Conservation (phyloP, 129 eudicot genomes). For the Rutidosis leptorrhynchoides region DNA sequence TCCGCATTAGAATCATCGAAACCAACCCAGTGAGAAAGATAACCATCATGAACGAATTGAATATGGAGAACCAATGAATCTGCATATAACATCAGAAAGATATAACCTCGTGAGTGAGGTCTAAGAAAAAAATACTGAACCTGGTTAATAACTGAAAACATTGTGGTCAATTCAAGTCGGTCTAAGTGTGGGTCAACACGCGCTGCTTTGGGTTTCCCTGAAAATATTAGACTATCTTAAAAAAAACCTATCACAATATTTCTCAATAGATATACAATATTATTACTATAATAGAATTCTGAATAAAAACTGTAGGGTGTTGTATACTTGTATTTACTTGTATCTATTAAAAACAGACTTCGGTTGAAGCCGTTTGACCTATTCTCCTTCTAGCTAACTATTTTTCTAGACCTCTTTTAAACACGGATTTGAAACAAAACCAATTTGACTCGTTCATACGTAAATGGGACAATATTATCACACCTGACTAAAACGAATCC, state of each 20-base stretch:
- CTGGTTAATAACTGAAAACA: neutral
- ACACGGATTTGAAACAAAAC: too few species aligned
- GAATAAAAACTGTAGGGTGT: neutral
- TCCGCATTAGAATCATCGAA: conserved; percentile 87
- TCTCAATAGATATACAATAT: neutral
- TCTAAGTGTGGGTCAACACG: neutral
- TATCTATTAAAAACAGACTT: neutral
- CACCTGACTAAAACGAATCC: neutral
- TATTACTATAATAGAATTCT: neutral
- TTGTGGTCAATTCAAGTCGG: neutral
- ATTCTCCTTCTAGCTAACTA: too few species aligned
- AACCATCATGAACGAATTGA: conserved; percentile 99
- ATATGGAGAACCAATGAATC: conserved; percentile 95
- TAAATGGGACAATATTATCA: too few species aligned
- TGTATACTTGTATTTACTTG: neutral
- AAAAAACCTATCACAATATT: neutral
- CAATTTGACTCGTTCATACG: too few species aligned
- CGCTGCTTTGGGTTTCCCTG: too few species aligned
- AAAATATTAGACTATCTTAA: too few species aligned
- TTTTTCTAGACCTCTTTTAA: neutral
- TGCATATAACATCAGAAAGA: conserved; percentile 28
- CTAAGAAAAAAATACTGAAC: neutral
- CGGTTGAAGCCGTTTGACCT: too few species aligned
- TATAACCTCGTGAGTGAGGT: conserved; percentile 4
- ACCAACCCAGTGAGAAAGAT: conserved; percentile 86